Base-by-base conservation (phyloP, 2,329 filamentous ascomycete genomes). In the Didymella arachidicola region DNA sequence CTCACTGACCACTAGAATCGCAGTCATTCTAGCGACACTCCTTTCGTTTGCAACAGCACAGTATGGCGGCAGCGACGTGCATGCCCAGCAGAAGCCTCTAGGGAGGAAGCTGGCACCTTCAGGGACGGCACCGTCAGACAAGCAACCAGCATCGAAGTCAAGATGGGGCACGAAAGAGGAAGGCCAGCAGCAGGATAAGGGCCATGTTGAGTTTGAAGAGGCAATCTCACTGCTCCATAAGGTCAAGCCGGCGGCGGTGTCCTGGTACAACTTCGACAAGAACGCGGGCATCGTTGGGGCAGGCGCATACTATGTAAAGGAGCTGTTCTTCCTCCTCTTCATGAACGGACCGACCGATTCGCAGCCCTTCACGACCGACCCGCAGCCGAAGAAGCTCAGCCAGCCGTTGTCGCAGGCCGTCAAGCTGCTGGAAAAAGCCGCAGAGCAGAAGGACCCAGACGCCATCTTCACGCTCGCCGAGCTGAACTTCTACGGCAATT, bases 401-500 rank as follows among this genome's bases (percentile, higher is more conserved):
- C 79, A 79, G 30, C 79, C 81, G 8, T 77, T 90, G n/a, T 75
- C 78, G 22, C 80, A 84, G 60, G 88, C 86, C 3, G 84, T 89
- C 38, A 78, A 79, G 56, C 78, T 89, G 32, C 77, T 91, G 59
- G 81, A 86, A 67, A 78, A 82, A 49, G 86, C 87, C 32, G 86
- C 86, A 3, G 77, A 81, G 7, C 69, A 81, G 42, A 78, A 83
- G 64, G 83, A 92, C 72, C 85, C 91, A 2, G 93, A 99, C 75
- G 95, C 95, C 5, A 86, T 98, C 44, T 97, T 90, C 72, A 82
- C 96, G 16, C 84, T 99, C 25, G 95, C 92, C 18, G 92, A 99
- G 75, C 89, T 99, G 84, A 97, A 96, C 80, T 98, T 98, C 78
- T 93, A 95, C 71, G 95, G 95, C 74, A 97, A 98, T 78, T 96